A percentile compares a stretch with the other conserved stretches of the same genome.
Conservation (phyloP, 2,329 filamentous ascomycete genomes). For the Catunica adiposa region DNA sequence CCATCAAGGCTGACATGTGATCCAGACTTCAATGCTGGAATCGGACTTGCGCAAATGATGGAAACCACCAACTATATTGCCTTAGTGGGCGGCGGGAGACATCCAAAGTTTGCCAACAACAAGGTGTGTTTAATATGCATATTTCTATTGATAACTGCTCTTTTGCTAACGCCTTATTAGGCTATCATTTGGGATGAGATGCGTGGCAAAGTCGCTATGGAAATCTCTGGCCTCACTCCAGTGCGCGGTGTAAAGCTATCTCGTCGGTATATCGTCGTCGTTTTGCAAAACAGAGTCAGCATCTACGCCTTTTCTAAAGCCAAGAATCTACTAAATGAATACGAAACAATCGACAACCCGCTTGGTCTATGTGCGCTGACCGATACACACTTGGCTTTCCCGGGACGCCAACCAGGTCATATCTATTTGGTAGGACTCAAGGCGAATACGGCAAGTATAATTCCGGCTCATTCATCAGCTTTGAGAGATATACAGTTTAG, state of each 20-base stretch:
- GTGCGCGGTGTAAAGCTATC: constrained; percentile 67
- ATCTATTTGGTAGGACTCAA: constrained; percentile 70
- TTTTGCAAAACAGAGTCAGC: constrained; percentile 65
- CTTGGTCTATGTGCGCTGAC: constrained; percentile 66
- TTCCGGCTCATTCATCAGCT: constrained; percentile 70
- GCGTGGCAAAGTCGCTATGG: constrained; percentile 52
- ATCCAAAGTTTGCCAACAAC: constrained; percentile 73
- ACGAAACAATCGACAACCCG: constrained; percentile 75
- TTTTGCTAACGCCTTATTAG: constrained; percentile 22
- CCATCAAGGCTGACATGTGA: not conserved
- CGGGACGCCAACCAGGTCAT: constrained; percentile 73
- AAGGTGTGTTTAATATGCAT: constrained; percentile 36
- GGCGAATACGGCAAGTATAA: constrained; percentile 75
- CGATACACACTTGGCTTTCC: constrained; percentile 59
- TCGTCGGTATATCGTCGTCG: constrained; percentile 59
- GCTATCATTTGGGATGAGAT: constrained; percentile 85
- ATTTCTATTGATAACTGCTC: not conserved
- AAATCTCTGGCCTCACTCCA: constrained; percentile 67
- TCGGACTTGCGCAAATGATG: constrained; percentile 74
- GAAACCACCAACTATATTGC: constrained; percentile 75
- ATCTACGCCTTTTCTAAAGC: constrained; percentile 65
- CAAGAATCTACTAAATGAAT: constrained; percentile 53
- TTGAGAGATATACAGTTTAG: constrained; percentile 68
- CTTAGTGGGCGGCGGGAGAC: constrained; percentile 72
- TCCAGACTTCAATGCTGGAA: constrained; percentile 61